Evolutionary conservation across 306 rosid genomes (phyloP).

Genomic region (Dryas drummondii): DNA sequence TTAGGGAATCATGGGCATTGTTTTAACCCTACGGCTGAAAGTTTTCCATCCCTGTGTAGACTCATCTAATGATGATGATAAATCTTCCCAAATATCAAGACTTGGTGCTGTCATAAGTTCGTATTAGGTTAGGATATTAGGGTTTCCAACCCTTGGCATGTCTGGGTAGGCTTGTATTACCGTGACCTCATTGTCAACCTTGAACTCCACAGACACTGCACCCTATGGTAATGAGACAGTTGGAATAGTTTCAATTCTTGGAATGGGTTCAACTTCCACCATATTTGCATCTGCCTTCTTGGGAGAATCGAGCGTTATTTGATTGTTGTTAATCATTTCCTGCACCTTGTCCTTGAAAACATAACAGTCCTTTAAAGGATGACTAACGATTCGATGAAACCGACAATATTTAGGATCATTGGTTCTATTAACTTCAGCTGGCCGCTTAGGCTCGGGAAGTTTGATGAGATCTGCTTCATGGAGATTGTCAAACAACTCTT

Average conservation of each 20-base stretch:
- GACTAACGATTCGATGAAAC: not conserved
- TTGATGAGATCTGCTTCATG: not conserved
- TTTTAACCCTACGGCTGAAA: no score
- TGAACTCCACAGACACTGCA: not conserved
- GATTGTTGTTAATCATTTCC: not conserved
- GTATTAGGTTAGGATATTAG: not conserved
- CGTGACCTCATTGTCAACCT: not conserved
- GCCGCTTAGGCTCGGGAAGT: not conserved
- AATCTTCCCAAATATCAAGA: not conserved
- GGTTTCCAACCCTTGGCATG: not conserved
- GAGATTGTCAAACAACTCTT: not conserved
- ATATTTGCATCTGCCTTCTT: not conserved
- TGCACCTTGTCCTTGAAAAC: not conserved
- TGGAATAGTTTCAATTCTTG: no score
- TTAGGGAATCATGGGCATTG: no score
- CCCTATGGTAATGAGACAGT: not conserved
- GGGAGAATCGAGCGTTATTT: not conserved
- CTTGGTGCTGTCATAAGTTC: not conserved
- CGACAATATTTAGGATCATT: not conserved
- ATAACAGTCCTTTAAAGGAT: not conserved
- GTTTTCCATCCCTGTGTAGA: not conserved
- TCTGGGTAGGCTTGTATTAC: not conserved
- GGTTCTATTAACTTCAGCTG: not conserved
- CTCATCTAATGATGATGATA: fast-evolving
- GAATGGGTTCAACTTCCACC: not conserved